Base-by-base conservation (phyloP, 257 asterid genomes). In the Petrea volubilis region DNA sequence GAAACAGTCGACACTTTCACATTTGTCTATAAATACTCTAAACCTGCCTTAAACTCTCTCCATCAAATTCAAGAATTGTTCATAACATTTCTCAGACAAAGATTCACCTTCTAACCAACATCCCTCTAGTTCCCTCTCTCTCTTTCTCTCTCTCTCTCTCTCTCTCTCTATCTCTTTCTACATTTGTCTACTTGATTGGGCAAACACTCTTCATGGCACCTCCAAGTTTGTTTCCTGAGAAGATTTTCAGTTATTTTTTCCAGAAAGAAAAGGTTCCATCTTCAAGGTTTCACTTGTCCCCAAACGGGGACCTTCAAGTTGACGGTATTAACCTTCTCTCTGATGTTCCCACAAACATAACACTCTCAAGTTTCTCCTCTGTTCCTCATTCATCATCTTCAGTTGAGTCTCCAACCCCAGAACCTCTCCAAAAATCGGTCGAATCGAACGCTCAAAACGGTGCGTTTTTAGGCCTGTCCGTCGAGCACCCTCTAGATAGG, bases 381-480 rank as follows among this genome's bases (percentile, higher is more conserved):
- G 4, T 76, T 11, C 46, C 74, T 31, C 75, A 61, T 63, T 50
- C 80, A 43, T 33, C 71, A 43, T 33, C 71, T 5, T 40, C 47
- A 23, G 28, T 56, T 13, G 72, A 75, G 15, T 67, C 52, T 7
- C 70, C 70, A 17, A 43, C 79, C 20, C 79, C 81, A n/a, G 7
- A 71, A 20, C 20, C 51, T 33, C 36, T 65, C 4, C 83, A 50
- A 0, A 71, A 49, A 25, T 68, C 79, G 1, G 84, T 80, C 17
- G 17, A 68, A 8, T 76, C 81, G 46, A 80, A 72, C 31, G 67
- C 73, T 0, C 36, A 64, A 59, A 79, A 78, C 2, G 81, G 84
- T 1, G 81, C 78, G 4, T 79, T 78, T 55, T 49, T 82, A 47
- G 86, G 86, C 66, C 75, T 82, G n/a, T 67, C 81, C 0, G 47